A percentile compares a stretch with the other conserved stretches of the same genome.
These are phyloP conservation scores for Theileria parva DNA, from an alignment of 169 alveolate genomes.

Conservation along the genomic window DNA sequence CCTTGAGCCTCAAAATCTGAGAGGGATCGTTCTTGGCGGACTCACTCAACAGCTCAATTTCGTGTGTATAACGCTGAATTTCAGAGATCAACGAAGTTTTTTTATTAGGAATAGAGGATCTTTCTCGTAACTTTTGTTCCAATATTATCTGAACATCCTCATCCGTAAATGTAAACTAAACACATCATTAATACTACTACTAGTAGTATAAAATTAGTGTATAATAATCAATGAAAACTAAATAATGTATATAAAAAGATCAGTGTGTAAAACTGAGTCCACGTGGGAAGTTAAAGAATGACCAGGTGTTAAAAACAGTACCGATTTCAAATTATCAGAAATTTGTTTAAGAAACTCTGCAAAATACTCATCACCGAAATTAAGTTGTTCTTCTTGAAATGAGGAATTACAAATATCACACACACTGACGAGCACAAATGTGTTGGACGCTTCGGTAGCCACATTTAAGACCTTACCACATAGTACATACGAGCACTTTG, in stretches of 20 bases:
- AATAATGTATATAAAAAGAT: too few relatives aligned
- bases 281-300: background rate
- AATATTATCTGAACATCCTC: conserved; percentile 62
- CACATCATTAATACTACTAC: background rate
- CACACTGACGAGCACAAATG: conserved; percentile 12
- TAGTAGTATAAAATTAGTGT: background rate
- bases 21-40: conserved; percentile 53
- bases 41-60: conserved; percentile 55
- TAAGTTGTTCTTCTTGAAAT: conserved; percentile 41
- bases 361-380: conserved; percentile 57
- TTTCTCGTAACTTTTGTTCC: conserved; percentile 39
- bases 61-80: conserved; percentile 61
- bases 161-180: conserved; percentile 64
- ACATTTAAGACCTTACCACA: conserved; percentile 45
- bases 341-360: conserved; percentile 30
- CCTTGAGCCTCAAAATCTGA: conserved; percentile 35
- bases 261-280: too few relatives aligned
- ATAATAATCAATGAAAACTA: too few relatives aligned
- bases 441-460: background rate
- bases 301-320: background rate
- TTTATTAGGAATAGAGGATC: background rate
- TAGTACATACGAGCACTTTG: conserved; percentile 17
- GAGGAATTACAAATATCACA: conserved; percentile 56
- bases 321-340: conserved; percentile 43
- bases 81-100: conserved; percentile 43